Evolutionary conservation across 805 yeast genomes (phyloP), one percentile per base, ranked within the genome.

Genomic region (Starmera pachycereana): DNA sequence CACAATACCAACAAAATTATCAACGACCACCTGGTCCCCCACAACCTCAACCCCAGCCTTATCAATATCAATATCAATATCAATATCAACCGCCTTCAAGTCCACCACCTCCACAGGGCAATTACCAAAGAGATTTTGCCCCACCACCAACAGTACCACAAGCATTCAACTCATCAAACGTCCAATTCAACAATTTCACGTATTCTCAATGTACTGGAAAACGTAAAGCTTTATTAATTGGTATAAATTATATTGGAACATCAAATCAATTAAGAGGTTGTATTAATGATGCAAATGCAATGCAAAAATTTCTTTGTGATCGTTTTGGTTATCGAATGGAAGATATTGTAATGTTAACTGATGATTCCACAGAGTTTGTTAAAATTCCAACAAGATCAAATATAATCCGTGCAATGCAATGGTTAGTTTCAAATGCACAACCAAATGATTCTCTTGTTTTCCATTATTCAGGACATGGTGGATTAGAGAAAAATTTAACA

Each of bases 381-480:
- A 59, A 66, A 50, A 65, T 78, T 10, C 95, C 95, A 14, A 75
- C 85, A 2, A 65, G 72, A 40, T 75, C 67, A 6, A 85, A 86
- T 56, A 85, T 86, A 56, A 53, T 83, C 16, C 67, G 78, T 34
- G 95, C 88, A 3, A 81, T 83, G 83, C 77, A 72, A 41, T 85
- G 95, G 95, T 69, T 85, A 18, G 89, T 81, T 16, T 65, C 64
- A 16, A 81, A 69, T 45, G 92, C 94, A 0, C 66, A 63, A 48
- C 80, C 92, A 12, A 83, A 85, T 49, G 95, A 85, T 60, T 74
- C 87, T 8, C 59, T 85, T 37, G 78, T 86, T 50, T 76, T 86
- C 69, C 95, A 86, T 57, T 85, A 80, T 55, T 81, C 92, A 0
- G 92, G 95, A 8, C 95, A 86, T 54, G 95, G 95, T 28, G 87